phyloP scores from a whole-genome alignment of 2,329 filamentous ascomycete species.

The Chaetomiaceae sp. region DNA sequence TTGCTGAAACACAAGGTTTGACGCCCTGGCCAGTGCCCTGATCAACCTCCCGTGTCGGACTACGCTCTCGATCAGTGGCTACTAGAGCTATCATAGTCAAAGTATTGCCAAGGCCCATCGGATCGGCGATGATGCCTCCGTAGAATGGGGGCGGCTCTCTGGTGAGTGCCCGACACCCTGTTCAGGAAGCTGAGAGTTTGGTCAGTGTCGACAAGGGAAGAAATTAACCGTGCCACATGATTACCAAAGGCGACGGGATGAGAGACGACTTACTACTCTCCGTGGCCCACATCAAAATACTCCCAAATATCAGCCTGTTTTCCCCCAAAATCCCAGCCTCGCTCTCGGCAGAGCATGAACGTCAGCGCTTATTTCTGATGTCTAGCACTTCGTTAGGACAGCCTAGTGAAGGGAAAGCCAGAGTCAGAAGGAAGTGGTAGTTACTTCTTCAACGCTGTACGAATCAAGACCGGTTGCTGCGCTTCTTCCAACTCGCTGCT shows the following conservation, averaged over 20 bases:
- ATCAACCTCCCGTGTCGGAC: constrained; percentile 7
- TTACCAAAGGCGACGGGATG: too few species aligned
- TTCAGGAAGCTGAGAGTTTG: constrained; percentile 33
- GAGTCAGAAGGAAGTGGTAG: not conserved
- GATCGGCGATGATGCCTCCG: constrained; percentile 41
- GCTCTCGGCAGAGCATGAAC: constrained; percentile 36
- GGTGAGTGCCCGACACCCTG: constrained; percentile 25
- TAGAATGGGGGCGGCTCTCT: constrained; percentile 33
- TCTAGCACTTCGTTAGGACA: constrained; percentile 22
- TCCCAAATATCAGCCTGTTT: constrained; percentile 32
- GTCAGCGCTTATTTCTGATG: constrained; percentile 40
- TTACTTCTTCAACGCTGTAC: constrained; percentile 1
- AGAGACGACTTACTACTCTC: constrained; percentile 19
- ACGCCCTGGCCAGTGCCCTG: not conserved
- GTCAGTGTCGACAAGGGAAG: too few species aligned
- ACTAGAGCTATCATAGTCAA: constrained; percentile 38
- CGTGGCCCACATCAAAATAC: constrained; percentile 16
- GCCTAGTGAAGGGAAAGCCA: not conserved
- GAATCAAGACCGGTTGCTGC: not conserved
- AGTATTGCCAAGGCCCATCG: constrained; percentile 43
- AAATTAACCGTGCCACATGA: too few species aligned
- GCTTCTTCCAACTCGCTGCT: not conserved
- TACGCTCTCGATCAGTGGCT: constrained; percentile 25
- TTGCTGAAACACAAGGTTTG: not conserved
- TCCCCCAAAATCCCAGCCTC: constrained; percentile 29